Evolutionary conservation across 805 yeast species (phyloP), one percentile per base, ranked within the genome.

Genomic region (Candida nemodendra): DNA sequence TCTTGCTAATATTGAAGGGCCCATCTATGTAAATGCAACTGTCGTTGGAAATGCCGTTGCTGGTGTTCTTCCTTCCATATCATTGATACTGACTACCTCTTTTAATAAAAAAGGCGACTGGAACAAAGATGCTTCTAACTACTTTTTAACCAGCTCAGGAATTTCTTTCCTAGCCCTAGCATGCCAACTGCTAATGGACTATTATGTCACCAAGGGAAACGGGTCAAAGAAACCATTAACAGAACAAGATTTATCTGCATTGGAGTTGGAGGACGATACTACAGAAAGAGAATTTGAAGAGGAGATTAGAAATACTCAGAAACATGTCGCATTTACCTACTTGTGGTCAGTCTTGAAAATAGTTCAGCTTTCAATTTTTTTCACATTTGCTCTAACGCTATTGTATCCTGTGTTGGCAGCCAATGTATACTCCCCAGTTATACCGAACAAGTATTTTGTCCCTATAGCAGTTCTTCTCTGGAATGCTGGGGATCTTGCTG

Each of bases 31-130:
- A 9, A 96, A 93, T 54, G 95, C 85, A 0, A 84, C 84, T 2
- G 86, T 93, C 84, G 90, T 90, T 3, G 99, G 99, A 2, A 96
- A 91, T 60, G 96, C 95, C 0, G 66, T 91, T 13, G 88, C 97
- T 0, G 99, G 99, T 2, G 95, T 93, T 0, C 65, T 91, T 24
- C 98, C 99, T 2, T 79, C 96, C 0, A 56, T 84, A 14, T 80
- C 84, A 11, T 73, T 78, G 49, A 81, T 79, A 43, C 42, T 73
- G 9, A 75, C 84, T 9, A 78, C 77, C 18, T 52, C 57, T 19
- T 45, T 45, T 8, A 57, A 38, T 36, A 28, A 34, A 9, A 44
- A 36, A 5, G 41, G 11, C 30, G 53, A 41, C 40, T 49, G 53
- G 44, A 46, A 56, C 9, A 45, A 37, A n/a, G 63, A 56, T 30